phyloP scores from a whole-genome alignment of 768 basidiomycete genomes.

The Agaricus blazei region DNA sequence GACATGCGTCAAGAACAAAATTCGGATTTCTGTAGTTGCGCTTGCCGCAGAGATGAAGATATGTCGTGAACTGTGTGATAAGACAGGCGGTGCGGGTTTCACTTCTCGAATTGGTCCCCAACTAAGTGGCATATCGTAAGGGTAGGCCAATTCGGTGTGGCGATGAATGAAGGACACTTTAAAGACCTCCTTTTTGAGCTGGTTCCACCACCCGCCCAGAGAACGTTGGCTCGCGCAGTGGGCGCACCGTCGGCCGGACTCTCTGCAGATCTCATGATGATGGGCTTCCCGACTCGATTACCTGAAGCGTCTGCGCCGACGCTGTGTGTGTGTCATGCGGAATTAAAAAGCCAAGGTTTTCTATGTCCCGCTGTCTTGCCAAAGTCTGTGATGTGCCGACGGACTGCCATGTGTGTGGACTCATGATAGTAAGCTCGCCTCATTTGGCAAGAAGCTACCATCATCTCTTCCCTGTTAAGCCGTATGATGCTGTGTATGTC shows the following conservation, averaged over 20 bases:
- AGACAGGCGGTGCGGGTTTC: slow-evolving; percentile 75
- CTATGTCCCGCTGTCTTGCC: slow-evolving; percentile 86
- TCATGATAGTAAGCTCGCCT: slow-evolving; percentile 98
- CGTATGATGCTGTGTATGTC: slow-evolving; percentile 77
- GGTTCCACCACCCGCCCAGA: slow-evolving; percentile 90
- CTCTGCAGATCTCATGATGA: slow-evolving; percentile 93
- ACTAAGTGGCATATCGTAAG: slow-evolving; percentile 11
- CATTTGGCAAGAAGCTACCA: slow-evolving; percentile 96
- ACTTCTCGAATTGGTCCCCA: background rate
- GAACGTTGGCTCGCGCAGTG: slow-evolving; percentile 40
- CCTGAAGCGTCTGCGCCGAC: slow-evolving; percentile 79
- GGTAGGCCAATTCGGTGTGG: slow-evolving; percentile 88
- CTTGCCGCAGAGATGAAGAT: slow-evolving; percentile 99
- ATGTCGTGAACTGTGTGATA: slow-evolving; percentile 85
- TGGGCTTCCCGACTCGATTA: slow-evolving; percentile 95
- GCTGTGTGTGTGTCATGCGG: slow-evolving; percentile 91
- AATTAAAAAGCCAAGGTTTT: slow-evolving; percentile 90
- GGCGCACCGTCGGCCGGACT: slow-evolving; percentile 46
- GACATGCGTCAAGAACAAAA: slow-evolving; percentile 74
- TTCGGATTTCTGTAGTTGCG: slow-evolving; percentile 90
- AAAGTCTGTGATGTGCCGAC: slow-evolving; percentile 98
- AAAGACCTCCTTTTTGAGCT: slow-evolving; percentile 94
- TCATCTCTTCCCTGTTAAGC: slow-evolving; percentile 91
- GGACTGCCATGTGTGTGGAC: slow-evolving; percentile 93
- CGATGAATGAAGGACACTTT: slow-evolving; percentile 95